A percentile compares a stretch with the other conserved stretches of the same genome.
These are phyloP conservation scores for Hypomontagnella submonticulosa DNA, from an alignment of 495 filamentous ascomycete species.

Conservation along the genomic window DNA sequence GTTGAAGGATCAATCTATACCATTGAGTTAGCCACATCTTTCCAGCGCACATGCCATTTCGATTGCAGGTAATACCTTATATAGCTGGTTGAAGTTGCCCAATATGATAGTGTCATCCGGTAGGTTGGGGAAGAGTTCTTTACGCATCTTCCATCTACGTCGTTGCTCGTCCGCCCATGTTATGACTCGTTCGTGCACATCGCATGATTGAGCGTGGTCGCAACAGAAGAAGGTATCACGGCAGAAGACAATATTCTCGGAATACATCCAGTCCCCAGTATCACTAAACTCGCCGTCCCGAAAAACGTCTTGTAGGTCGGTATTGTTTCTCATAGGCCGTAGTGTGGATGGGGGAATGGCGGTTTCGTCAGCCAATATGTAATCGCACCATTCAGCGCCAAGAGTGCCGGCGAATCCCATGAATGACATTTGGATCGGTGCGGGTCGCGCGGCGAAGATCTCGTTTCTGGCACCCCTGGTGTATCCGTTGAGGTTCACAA, in stretches of 20 bases:
- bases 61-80: slow-evolving; percentile 76
- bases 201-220: slow-evolving; percentile 93
- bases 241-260: slow-evolving; percentile 95
- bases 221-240: slow-evolving; percentile 99
- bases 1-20: slow-evolving; percentile 94
- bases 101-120: slow-evolving; percentile 89
- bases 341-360: slow-evolving; percentile 87
- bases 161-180: slow-evolving; percentile 88
- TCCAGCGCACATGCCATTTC: not conserved
- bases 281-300: slow-evolving; percentile 74
- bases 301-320: slow-evolving; percentile 76
- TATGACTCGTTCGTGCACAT: slow-evolving; percentile 69
- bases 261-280: slow-evolving; percentile 86
- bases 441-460: slow-evolving; percentile 93
- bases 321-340: slow-evolving; percentile 78
- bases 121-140: slow-evolving; percentile 89
- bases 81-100: slow-evolving; percentile 98
- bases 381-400: slow-evolving; percentile 99
- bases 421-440: slow-evolving; percentile 99
- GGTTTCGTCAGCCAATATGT: slow-evolving; percentile 89
- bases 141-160: slow-evolving; percentile 92
- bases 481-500: slow-evolving; percentile 98
- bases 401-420: slow-evolving; percentile 99
- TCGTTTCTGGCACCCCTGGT: slow-evolving; percentile 97
- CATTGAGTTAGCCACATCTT: slow-evolving; percentile 9